A percentile compares a stretch with the other conserved stretches of the same genome.
These are phyloP conservation scores for Termitomyces sp. DNA, from an alignment of 768 basidiomycete species.

Conservation along the genomic window DNA sequence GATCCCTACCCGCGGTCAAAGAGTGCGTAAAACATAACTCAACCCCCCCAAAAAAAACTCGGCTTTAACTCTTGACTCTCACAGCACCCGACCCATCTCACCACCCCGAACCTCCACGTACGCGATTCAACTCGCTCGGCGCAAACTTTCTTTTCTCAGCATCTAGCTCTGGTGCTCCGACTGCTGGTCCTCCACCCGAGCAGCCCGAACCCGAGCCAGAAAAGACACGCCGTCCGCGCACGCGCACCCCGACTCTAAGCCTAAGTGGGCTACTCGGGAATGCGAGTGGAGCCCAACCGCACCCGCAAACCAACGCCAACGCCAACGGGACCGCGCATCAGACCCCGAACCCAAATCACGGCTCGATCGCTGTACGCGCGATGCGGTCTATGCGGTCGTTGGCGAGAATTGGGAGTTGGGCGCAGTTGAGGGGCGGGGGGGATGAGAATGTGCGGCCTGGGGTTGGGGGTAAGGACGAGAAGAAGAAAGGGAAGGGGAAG, in stretches of 20 bases:
- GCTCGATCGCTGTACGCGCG: constrained; percentile 73
- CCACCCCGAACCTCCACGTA: constrained; percentile 30
- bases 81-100: constrained; percentile 49
- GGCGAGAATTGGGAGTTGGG: constrained; percentile 72
- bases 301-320: neutral
- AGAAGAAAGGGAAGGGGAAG: constrained; percentile 31
- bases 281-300: neutral
- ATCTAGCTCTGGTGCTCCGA: neutral
- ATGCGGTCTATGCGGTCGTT: constrained; percentile 73
- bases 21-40: too few species aligned
- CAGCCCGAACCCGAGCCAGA: constrained; percentile 10
- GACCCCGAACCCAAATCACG: constrained; percentile 29
- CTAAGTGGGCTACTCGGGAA: too few species aligned
- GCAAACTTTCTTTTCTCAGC: constrained; percentile 30
- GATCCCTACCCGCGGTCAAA: constrained; percentile 33
- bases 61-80: too few species aligned
- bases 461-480: constrained; percentile 20
- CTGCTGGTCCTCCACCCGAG: neutral
- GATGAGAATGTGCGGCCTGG: constrained; percentile 23
- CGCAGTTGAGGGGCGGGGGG: constrained; percentile 36
- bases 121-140: constrained; percentile 65
- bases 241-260: too few species aligned
- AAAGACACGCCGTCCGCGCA: constrained; percentile 28
- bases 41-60: too few species aligned
- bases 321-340: neutral